Evolutionary conservation across 2,329 filamentous ascomycete genomes (phyloP), one percentile per base, ranked within the genome.

Genomic region (Colletotrichum scovillei): DNA sequence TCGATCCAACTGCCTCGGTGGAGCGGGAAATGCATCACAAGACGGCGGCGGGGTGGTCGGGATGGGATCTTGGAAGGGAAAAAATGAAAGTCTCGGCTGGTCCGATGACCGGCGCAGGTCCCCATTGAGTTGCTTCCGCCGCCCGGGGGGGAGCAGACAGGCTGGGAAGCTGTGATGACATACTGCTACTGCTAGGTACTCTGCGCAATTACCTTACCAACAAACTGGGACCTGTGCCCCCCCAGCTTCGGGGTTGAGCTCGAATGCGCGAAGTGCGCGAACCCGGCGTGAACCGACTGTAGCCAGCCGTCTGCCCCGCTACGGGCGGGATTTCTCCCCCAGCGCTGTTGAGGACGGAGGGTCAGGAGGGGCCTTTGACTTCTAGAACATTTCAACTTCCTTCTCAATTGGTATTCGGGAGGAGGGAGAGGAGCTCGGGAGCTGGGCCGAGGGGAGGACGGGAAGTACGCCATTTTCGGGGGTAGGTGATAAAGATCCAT

Each of bases 161-260:
- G 16, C 16, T 49, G 42, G n/a, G 42, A 2, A n/a, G 28, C 9
- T 26, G 38, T 55, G 62, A 64, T 28, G 62, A 55, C 49, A 64
- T 24, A 24, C 24, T 24, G 24, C 24, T 24, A 24, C 24, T 24
- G 24, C 24, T 24, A 24, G 24, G 24, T 24, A 24, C 24, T 24
- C 22, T 24, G 24, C 24, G 24, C 24, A 24, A 24, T 24, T 24
- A 24, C 24, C 24, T 24, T 24, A 24, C 24, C 42, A 11, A 49
- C 14, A 19, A 12, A 35, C 60, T 32, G 60, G 60, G 42, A 28
- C 63, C n/a, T 60, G 26, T 28, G 26, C 30, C 30, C 30, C 53
- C 16, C 30, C 16, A 0, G 91, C 91, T 12, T 86, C 83, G 0
- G 88, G 84, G 74, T 91, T 89, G 83, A 93, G 98, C 64, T 91